These are phyloP conservation scores for Fusarium torulosum DNA, from an alignment of 2,329 filamentous ascomycete species.

Conservation along the genomic window DNA sequence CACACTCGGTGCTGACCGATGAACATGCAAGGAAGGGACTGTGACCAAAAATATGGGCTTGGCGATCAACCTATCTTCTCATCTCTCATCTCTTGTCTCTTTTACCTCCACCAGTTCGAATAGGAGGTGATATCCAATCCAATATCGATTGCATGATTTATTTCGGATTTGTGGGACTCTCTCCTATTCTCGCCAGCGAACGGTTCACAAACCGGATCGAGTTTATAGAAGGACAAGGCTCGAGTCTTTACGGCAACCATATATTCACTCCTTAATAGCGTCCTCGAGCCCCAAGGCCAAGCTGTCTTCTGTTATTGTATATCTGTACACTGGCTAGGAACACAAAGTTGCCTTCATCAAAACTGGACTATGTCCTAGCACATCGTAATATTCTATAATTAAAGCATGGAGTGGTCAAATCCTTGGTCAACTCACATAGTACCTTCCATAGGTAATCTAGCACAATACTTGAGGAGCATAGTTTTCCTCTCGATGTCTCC, in stretches of 20 bases:
- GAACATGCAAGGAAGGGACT: conserved; percentile 29
- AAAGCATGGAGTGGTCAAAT: not conserved
- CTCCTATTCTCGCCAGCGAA: conserved; percentile 1
- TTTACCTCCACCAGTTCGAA: conserved; percentile 6
- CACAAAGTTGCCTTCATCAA: too few species aligned
- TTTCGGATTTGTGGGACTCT: not conserved
- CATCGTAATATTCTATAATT: not conserved
- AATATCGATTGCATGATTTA: conserved; percentile 6
- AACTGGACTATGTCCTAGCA: too few species aligned
- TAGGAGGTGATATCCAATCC: conserved; percentile 10
- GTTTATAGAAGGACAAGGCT: not conserved
- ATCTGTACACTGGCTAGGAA: not conserved
- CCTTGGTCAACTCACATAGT: not conserved
- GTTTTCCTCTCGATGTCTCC: too few species aligned
- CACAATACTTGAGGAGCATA: not conserved
- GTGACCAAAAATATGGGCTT: conserved; percentile 3
- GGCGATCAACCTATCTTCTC: conserved; percentile 2
- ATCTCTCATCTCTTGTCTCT: conserved; percentile 15
- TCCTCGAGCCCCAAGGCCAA: not conserved
- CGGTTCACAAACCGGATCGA: not conserved
- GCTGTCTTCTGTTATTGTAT: not conserved
- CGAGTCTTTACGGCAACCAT: not conserved
- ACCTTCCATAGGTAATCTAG: not conserved
- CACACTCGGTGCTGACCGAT: conserved; percentile 22
- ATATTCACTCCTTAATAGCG: not conserved